These are phyloP conservation scores for Physcomitrium patens DNA, from an alignment of 225 moss, liverwort and hornwort genomes.

Conservation along the genomic window DNA sequence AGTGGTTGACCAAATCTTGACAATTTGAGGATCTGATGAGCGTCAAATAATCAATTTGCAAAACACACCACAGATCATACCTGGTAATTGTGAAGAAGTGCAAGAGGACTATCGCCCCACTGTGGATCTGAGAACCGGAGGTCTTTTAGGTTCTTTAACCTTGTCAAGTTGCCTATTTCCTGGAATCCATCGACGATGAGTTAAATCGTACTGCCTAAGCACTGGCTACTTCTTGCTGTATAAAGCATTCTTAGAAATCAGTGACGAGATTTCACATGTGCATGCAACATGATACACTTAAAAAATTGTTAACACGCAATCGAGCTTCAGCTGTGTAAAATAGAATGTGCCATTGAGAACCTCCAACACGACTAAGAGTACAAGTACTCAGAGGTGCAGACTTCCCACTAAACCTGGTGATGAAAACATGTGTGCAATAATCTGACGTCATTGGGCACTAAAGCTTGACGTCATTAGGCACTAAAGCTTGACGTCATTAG, in stretches of 20 bases:
- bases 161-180: conserved; percentile 95
- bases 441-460: not conserved
- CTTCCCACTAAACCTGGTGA: not conserved
- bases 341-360: conserved; percentile 12
- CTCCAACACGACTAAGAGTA: not conserved
- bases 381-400: not conserved
- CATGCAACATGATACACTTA: conserved; percentile 1
- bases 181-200: conserved; percentile 44
- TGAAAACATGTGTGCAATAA: not conserved
- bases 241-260: conserved; percentile 1
- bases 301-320: too few species aligned
- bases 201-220: conserved; percentile 18
- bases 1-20: not conserved
- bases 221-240: conserved; percentile 19
- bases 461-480: conserved; percentile 1
- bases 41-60: conserved; percentile 2
- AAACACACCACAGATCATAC: conserved; percentile 44
- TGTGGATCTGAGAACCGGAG: conserved; percentile 93
- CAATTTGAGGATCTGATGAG: conserved; percentile 4
- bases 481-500: not conserved
- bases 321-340: too few species aligned
- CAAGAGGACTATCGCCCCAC: conserved; percentile 93
- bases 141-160: conserved; percentile 89
- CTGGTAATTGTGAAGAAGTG: conserved; percentile 96
- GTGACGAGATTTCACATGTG: not conserved